Evolutionary conservation across 75 land plant genomes (phyloP), one percentile per base, ranked within the genome.

Genomic region (Pseudotsuga menziesii): DNA sequence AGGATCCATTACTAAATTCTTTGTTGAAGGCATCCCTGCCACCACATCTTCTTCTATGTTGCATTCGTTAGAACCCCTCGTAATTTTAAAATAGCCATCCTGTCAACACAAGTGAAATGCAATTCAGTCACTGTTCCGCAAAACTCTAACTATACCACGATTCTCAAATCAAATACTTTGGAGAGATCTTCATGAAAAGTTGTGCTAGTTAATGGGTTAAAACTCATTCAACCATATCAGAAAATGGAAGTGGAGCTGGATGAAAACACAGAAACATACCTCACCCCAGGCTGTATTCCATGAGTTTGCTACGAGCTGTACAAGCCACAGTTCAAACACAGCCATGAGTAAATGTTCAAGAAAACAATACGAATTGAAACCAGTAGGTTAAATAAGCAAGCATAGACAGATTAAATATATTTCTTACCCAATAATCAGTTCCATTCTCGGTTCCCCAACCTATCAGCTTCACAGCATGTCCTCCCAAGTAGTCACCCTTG

Each of bases 11-110:
- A 82, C 64, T 80, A 91, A 59, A 66, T 91, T 91, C 79, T 86
- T 88, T 25, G 87, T 13, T 41, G 93, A 89, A 62, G 94, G 93
- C 77, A 92, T 71, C 36, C 94, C 94, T 59, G 93, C 94, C 41
- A 90, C 90, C n/a, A 79, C 86, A 56, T 80, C 94, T 12, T 73
- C 83, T 77, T 92, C 94, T 57, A 90, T 90, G 5, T 89, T 88
- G 82, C 94, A 92, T 69, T 92, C 94, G 66, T 92, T 88, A 27
- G 85, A 77, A 36, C 94, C 94, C 73, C 94, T 88, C 32, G 75
- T 56, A 64, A 92, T 92, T 88, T 79, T 90, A 84, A 92, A 92
- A 72, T 80, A 90, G 19, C 94, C 94, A 72, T 90, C 82, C 94
- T 92, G 83, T 16, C 69, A 76, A 64, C 23, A 22, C 14, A 61